Conservation (phyloP, 768 basidiomycete species). For the Neoboletus subvelutipes region DNA sequence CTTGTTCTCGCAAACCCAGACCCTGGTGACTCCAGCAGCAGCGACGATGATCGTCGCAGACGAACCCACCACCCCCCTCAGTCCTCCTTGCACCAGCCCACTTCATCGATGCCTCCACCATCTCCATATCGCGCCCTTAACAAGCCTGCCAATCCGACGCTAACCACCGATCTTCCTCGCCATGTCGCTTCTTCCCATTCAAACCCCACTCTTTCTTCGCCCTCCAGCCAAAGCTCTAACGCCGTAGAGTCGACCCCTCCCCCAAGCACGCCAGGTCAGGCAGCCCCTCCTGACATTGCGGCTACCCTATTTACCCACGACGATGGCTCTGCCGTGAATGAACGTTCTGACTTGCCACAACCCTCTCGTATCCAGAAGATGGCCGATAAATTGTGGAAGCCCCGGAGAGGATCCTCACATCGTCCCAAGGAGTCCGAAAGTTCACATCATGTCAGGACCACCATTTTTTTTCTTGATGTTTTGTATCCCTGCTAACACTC, state of each 20-base stretch:
- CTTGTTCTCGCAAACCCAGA: slow-evolving; percentile 64
- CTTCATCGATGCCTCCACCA: slow-evolving; percentile 25
- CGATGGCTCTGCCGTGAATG: slow-evolving; percentile 33
- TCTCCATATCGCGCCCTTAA: slow-evolving; percentile 20
- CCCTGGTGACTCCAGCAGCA: slow-evolving; percentile 45
- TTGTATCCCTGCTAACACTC: slow-evolving; percentile 10
- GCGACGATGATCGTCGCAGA: slow-evolving; percentile 35
- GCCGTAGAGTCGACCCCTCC: slow-evolving; percentile 69
- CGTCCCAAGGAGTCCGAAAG: slow-evolving; percentile 27
- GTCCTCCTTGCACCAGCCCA: slow-evolving; percentile 25
- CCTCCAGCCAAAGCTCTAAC: slow-evolving; percentile 64
- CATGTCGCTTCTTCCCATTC: slow-evolving; percentile 39
- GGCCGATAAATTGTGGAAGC: slow-evolving; percentile 24
- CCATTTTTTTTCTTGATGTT: slow-evolving; percentile 3
- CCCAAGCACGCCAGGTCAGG: slow-evolving; percentile 60
- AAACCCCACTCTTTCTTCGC: slow-evolving; percentile 64
- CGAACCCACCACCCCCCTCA: slow-evolving; percentile 16
- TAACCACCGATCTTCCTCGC: slow-evolving; percentile 39
- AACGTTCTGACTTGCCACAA: slow-evolving; percentile 30
- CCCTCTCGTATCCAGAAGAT: slow-evolving; percentile 36
- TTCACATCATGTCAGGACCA: slow-evolving; percentile 26
- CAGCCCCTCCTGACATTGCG: slow-evolving; percentile 42
- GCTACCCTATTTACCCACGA: slow-evolving; percentile 38
- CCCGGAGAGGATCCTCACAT: slow-evolving; percentile 31
- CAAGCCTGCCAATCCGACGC: slow-evolving; percentile 26